Conservation (phyloP, 495 filamentous ascomycete species). For the Aspergillus affinis region DNA sequence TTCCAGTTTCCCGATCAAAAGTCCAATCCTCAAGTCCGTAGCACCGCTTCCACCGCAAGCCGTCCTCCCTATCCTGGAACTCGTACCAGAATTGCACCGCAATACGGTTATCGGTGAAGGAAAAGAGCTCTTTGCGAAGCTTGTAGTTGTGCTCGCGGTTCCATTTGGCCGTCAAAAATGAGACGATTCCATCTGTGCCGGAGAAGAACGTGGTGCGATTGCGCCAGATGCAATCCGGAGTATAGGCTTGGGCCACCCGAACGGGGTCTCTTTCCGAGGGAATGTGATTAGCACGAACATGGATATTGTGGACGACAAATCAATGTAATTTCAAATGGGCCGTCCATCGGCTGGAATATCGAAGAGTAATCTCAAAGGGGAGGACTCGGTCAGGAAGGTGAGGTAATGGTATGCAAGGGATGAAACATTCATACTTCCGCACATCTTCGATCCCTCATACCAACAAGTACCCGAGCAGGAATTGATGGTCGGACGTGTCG, state of each 20-base stretch:
- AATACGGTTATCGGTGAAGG: conserved; percentile 55
- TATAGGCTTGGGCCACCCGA: conserved; percentile 71
- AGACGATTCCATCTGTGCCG: conserved; percentile 66
- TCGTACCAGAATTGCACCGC: conserved; percentile 96
- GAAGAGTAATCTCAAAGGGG: not conserved
- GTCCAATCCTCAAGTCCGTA: conserved; percentile 95
- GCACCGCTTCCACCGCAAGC: conserved; percentile 79
- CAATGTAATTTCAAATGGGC: not conserved
- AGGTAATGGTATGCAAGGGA: conserved; percentile 32
- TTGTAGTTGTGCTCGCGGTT: conserved; percentile 67
- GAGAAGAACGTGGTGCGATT: conserved; percentile 72
- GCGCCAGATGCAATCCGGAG: conserved; percentile 76
- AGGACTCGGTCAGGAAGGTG: not conserved
- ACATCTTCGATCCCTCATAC: conserved; percentile 8
- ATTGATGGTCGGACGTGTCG: not conserved
- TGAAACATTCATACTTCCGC: conserved; percentile 11
- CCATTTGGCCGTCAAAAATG: conserved; percentile 79
- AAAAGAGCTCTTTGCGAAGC: conserved; percentile 86
- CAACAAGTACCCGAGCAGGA: not conserved
- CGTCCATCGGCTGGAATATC: not conserved
- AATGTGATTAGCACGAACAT: conserved; percentile 19
- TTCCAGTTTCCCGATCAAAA: conserved; percentile 65
- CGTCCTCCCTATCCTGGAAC: conserved; percentile 66
- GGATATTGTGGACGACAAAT: not conserved
- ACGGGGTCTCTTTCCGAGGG: conserved; percentile 53